These are phyloP conservation scores for Thalia dealbata DNA, from an alignment of 176 grass and related monocot species.

Conservation along the genomic window DNA sequence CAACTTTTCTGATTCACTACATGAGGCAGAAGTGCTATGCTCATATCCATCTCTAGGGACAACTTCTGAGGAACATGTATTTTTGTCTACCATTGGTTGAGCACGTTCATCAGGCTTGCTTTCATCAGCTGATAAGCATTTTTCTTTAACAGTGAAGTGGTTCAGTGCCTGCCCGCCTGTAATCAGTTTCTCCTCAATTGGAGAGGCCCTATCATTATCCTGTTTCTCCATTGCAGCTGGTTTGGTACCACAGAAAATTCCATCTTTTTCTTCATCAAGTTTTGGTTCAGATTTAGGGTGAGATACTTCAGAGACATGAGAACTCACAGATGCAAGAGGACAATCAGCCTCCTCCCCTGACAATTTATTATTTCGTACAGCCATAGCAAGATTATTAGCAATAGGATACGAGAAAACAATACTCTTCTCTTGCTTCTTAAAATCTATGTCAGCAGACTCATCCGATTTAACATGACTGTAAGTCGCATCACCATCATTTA, in stretches of 20 bases:
- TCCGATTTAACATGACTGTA: constrained; percentile 13
- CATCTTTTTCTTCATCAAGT: constrained; percentile 20
- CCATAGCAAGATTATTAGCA: neutral
- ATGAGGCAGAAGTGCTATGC: constrained; percentile 9
- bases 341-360: neutral
- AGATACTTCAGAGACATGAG: constrained; percentile 19
- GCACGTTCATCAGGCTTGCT: constrained; percentile 3
- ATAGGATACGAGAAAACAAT: neutral
- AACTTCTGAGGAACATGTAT: constrained; percentile 1
- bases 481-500: neutral
- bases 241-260: constrained; percentile 11
- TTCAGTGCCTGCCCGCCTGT: neutral
- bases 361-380: constrained; percentile 12
- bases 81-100: constrained; percentile 1
- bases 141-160: constrained; percentile 5
- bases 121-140: neutral
- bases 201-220: constrained; percentile 1
- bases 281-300: constrained; percentile 18
- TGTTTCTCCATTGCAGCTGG: constrained; percentile 24
- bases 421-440: constrained; percentile 28
- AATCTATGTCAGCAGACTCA: constrained; percentile 16
- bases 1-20: constrained; percentile 14
- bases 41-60: constrained; percentile 4
- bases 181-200: constrained; percentile 1
- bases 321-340: constrained; percentile 2